These are phyloP conservation scores for Hymenoscyphus occultus DNA, from an alignment of 2,329 filamentous ascomycete species.

Conservation along the genomic window DNA sequence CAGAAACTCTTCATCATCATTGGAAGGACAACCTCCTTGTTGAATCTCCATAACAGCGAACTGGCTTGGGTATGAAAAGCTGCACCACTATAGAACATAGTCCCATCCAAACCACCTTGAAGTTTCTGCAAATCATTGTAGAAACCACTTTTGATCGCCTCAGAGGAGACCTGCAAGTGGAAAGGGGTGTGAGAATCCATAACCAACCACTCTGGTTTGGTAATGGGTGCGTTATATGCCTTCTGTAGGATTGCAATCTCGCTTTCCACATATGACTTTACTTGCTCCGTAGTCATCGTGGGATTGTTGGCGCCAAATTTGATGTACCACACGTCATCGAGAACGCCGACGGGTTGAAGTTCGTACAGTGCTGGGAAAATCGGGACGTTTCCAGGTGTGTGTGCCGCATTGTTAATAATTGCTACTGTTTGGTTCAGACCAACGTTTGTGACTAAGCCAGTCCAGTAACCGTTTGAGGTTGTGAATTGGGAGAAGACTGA, in stretches of 20 bases:
- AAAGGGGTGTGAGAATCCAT: background rate
- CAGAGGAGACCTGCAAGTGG: background rate
- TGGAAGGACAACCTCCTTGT: conserved; percentile 9
- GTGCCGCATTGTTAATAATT: background rate
- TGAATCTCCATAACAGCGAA: conserved; percentile 9
- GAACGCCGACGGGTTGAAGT: background rate
- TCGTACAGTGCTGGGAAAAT: background rate
- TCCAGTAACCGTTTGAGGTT: background rate
- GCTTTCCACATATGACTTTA: conserved; percentile 7
- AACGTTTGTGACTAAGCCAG: background rate
- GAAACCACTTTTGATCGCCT: background rate
- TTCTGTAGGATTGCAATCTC: background rate
- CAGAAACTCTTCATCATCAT: conserved; percentile 8
- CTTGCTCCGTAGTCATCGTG: conserved; percentile 8
- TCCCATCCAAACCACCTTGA: conserved; percentile 3
- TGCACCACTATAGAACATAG: conserved; percentile 13
- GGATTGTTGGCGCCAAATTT: conserved; percentile 11
- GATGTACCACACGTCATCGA: conserved; percentile 9
- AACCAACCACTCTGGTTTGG: background rate
- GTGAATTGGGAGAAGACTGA: background rate
- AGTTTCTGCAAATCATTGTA: background rate
- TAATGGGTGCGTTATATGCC: background rate
- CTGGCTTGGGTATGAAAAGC: conserved; percentile 10
- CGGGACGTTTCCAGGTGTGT: background rate
- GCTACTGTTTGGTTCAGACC: background rate